Conservation (phyloP, 768 basidiomycete species). For the Mycena vulgaris region DNA sequence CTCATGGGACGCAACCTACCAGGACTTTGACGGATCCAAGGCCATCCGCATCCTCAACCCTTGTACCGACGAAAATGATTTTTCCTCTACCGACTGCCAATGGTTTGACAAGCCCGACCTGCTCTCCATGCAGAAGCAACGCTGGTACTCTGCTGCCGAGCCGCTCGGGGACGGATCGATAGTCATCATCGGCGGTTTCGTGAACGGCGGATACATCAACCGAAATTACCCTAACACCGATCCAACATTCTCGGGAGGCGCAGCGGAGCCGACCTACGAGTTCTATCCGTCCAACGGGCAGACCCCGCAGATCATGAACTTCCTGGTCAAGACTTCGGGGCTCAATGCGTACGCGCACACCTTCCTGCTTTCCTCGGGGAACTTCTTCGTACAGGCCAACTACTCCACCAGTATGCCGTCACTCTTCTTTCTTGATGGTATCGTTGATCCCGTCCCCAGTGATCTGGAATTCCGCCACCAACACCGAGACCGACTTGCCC, state of each 20-base stretch:
- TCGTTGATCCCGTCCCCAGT: slow-evolving; percentile 44
- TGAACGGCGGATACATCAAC: slow-evolving; percentile 85
- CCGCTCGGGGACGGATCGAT: slow-evolving; percentile 80
- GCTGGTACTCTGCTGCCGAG: slow-evolving; percentile 88
- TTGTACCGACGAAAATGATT: slow-evolving; percentile 68
- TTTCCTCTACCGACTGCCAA: slow-evolving; percentile 67
- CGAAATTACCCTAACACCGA: slow-evolving; percentile 80
- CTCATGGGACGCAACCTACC: slow-evolving; percentile 75
- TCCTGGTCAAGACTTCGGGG: slow-evolving; percentile 81
- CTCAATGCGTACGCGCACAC: slow-evolving; percentile 85
- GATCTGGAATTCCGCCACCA: slow-evolving; percentile 68
- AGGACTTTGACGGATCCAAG: slow-evolving; percentile 85
- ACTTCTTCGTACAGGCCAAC: slow-evolving; percentile 88
- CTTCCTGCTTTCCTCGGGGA: slow-evolving; percentile 82
- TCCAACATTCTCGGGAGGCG: slow-evolving; percentile 74
- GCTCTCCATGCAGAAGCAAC: slow-evolving; percentile 75
- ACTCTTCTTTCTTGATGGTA: slow-evolving; percentile 26
- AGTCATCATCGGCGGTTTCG: slow-evolving; percentile 86
- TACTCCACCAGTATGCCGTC: slow-evolving; percentile 74
- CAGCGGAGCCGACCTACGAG: slow-evolving; percentile 87
- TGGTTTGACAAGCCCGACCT: slow-evolving; percentile 80
- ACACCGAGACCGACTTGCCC: slow-evolving; percentile 75
- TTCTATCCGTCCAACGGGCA: slow-evolving; percentile 79
- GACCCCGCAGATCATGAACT: slow-evolving; percentile 68
- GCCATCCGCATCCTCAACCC: slow-evolving; percentile 89